Evolutionary conservation across 331 rosid species (phyloP).

Genomic region (Prunus yedoensis): DNA sequence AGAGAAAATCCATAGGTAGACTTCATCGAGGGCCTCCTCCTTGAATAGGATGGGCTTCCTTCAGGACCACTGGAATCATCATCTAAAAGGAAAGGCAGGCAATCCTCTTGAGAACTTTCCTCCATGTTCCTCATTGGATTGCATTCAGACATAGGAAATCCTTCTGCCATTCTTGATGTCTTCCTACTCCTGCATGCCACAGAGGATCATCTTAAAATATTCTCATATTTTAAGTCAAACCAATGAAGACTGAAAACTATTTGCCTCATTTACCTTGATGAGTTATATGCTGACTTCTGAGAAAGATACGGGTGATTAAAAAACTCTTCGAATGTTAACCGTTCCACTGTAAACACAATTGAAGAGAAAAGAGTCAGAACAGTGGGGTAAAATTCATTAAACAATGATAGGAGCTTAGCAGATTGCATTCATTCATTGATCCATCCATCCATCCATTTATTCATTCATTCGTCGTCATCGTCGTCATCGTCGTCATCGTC

Average conservation of each 20-base stretch:
- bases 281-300: conserved; percentile 49
- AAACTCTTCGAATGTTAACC: conserved; percentile 90
- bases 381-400: not conserved
- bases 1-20: conserved; percentile 80
- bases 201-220: conserved; percentile 18
- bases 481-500: too few relatives aligned
- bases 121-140: conserved; percentile 51
- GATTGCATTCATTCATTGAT: not conserved
- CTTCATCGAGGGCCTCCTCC: conserved; percentile 62
- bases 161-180: conserved; percentile 50
- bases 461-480: too few relatives aligned
- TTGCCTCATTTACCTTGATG: conserved; percentile 51
- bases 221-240: conserved; percentile 6
- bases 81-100: conserved; percentile 80
- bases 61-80: conserved; percentile 81
- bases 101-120: conserved; percentile 77
- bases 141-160: conserved; percentile 43
- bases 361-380: conserved; percentile 18
- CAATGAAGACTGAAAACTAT: conserved; percentile 25
- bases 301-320: conserved; percentile 78
- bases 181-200: conserved; percentile 48
- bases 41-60: conserved; percentile 65
- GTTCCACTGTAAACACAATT: conserved; percentile 70
- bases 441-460: not conserved
- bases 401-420: not conserved